These are phyloP conservation scores for Amyloporia xantha DNA, from an alignment of 768 basidiomycete genomes.

Conservation along the genomic window DNA sequence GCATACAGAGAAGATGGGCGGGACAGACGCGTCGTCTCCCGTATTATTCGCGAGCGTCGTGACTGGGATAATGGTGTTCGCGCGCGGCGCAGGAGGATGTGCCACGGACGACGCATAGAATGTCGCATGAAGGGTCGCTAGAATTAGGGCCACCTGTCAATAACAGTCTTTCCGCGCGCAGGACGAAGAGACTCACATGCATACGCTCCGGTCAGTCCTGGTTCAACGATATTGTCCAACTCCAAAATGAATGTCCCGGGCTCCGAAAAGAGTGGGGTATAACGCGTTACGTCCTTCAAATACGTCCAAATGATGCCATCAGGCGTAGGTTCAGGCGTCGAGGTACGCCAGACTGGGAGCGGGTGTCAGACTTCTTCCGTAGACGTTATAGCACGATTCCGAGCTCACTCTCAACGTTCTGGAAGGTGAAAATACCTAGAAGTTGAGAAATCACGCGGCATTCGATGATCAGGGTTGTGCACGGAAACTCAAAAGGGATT, in stretches of 20 bases:
- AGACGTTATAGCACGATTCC: no score
- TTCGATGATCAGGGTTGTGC: no score
- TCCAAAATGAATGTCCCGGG: constrained; percentile 67
- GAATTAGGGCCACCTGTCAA: no score
- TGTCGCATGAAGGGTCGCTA: constrained; percentile 65
- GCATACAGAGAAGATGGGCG: constrained; percentile 62
- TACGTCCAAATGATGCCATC: constrained; percentile 77
- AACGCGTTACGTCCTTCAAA: constrained; percentile 69
- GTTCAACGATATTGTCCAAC: constrained; percentile 60
- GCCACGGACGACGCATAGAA: constrained; percentile 54
- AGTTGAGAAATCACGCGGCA: background rate
- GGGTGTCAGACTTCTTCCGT: no score
- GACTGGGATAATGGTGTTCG: constrained; percentile 64
- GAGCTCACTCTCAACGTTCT: constrained; percentile 66
- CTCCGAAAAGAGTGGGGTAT: constrained; percentile 61
- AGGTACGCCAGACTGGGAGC: constrained; percentile 76
- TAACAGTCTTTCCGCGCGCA: no score
- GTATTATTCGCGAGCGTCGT: constrained; percentile 57
- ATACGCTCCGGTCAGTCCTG: constrained; percentile 58
- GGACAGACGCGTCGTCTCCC: constrained; percentile 70
- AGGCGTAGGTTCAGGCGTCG: constrained; percentile 64
- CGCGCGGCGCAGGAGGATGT: constrained; percentile 53
- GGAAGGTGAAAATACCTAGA: constrained; percentile 60
- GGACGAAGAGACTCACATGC: constrained; percentile 39
- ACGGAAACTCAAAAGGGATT: no score